Base-by-base conservation (phyloP, 805 yeast genomes). In the Wickerhamiella alocasiicola region DNA sequence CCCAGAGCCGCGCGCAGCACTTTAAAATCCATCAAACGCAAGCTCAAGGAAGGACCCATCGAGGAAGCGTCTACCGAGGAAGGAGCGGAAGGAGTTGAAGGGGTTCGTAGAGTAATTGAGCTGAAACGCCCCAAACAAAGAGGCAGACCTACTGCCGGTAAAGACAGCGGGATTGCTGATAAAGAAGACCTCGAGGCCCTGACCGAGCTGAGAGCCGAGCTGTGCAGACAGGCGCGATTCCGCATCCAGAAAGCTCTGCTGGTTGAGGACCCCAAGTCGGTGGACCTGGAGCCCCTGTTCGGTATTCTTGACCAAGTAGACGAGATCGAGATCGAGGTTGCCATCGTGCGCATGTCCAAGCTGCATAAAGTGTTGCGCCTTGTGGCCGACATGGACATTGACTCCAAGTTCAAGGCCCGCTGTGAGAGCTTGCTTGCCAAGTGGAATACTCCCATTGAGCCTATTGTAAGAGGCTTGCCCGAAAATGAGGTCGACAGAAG, bases 401-500 rank as follows among this genome's bases (percentile, higher is more conserved):
- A 28, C n/a, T 16, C 21, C 11, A 25, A 29, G 6, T 30, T 52
- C 21, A 28, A n/a, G 5, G 31, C 12, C 2, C 39, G 37, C 11
- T 28, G 44, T 23, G 31, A 29, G 17, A 30, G 29, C 20, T 40
- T 45, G 9, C 36, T 38, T 7, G 44, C 32, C 15, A 12, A 18
- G 26, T 52, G 51, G 51, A 35, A 44, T 31, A 46, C 50, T 2
- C 31, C 34, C 4, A 46, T 50, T 6, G 56, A 52, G 33, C 51
- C 52, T 2, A 39, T 51, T 1, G 48, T 52, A 26, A 45, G 51
- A 3, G 56, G 56, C 1, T 42, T 50, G n/a, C 52, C 55, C 12
- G 52, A 49, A 31, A 46, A 42, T 3, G 38, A 49, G 11, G 53
- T 36, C 2, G 19, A 36, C 19, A n/a, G 26, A n/a, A 26, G 27